phyloP scores from a whole-genome alignment of 257 asterid species.

The Agastache rugosa region DNA sequence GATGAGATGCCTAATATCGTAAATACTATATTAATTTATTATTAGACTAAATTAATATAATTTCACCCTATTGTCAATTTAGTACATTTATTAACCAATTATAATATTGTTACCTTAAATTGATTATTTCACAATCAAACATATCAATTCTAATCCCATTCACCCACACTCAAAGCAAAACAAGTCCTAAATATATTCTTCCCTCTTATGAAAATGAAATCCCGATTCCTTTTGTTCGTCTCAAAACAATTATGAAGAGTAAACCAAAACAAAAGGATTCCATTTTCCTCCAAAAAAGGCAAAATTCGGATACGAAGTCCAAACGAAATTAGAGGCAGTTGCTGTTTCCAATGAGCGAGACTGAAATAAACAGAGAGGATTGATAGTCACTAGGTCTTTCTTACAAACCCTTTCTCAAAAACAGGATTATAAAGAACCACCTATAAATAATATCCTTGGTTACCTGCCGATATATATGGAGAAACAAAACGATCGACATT shows the following conservation, averaged over 20 bases:
- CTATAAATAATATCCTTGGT: constrained; percentile 18
- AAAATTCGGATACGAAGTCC: constrained; percentile 10
- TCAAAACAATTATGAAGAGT: neutral
- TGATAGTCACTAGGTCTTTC: constrained; percentile 10
- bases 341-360: neutral
- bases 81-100: too few relatives aligned
- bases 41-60: too few relatives aligned
- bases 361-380: neutral
- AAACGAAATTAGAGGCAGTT: neutral
- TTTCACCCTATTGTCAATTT: too few relatives aligned
- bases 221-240: too few relatives aligned
- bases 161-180: too few relatives aligned
- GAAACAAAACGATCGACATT: constrained; percentile 17
- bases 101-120: too few relatives aligned
- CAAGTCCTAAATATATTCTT: too few relatives aligned
- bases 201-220: too few relatives aligned
- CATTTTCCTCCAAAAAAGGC: neutral
- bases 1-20: too few relatives aligned
- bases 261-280: neutral
- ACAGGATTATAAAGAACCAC: constrained; percentile 39
- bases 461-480: constrained; percentile 18
- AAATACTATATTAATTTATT: too few relatives aligned
- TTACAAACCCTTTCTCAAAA: constrained; percentile 46
- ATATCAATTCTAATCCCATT: too few relatives aligned
- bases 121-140: too few relatives aligned